Conservation (phyloP, 768 basidiomycete species). For the Myochromella boudieri region DNA sequence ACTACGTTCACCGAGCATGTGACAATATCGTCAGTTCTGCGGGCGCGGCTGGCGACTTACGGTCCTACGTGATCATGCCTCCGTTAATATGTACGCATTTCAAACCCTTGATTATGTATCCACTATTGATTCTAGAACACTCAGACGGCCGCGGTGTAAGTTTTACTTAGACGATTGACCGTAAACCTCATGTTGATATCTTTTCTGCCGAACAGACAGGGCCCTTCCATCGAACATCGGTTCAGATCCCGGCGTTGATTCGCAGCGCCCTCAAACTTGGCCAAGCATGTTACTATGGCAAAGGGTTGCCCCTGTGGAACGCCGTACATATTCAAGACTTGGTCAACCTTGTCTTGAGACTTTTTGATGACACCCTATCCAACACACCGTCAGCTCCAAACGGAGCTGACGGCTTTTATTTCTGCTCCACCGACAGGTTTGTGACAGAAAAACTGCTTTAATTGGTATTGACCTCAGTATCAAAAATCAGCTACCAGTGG, state of each 20-base stretch:
- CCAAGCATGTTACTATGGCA: conserved; percentile 14
- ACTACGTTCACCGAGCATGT: conserved; percentile 16
- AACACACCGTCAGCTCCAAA: conserved; percentile 9
- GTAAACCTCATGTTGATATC: not conserved
- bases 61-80: conserved; percentile 17
- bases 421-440: conserved; percentile 15
- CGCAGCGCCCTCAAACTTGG: conserved; percentile 13
- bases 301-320: conserved; percentile 16
- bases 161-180: not conserved
- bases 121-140: not conserved
- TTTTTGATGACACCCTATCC: conserved; percentile 15
- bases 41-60: conserved; percentile 13
- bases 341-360: conserved; percentile 7
- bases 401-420: conserved; percentile 15
- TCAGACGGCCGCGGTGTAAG: conserved; percentile 18
- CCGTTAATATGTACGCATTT: conserved; percentile 12
- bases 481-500: conserved; percentile 8
- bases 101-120: not conserved
- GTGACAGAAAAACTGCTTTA: not conserved
- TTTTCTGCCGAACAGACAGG: conserved; percentile 8
- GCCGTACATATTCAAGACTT: conserved; percentile 17
- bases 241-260: conserved; percentile 15
- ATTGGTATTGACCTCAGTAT: not conserved
- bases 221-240: conserved; percentile 18
- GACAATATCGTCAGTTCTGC: conserved; percentile 13